Evolutionary conservation across 2,329 filamentous ascomycete species (phyloP).

Genomic region (Aspergillaceae sp.): DNA sequence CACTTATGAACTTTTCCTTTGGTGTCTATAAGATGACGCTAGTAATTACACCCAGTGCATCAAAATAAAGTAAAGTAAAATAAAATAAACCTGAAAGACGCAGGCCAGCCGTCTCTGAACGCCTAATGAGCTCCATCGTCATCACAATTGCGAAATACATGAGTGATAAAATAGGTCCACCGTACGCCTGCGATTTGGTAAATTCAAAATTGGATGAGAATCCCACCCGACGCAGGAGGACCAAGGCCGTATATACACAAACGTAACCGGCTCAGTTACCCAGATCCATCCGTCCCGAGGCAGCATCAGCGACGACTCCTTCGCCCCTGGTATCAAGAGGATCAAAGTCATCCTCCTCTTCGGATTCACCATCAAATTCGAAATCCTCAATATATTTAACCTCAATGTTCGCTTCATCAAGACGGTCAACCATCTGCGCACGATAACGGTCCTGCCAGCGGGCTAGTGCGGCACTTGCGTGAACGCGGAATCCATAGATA

Average conservation of each 20-base stretch:
- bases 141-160: slow-evolving; percentile 22
- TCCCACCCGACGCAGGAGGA: background rate
- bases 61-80: too few relatives aligned
- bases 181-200: slow-evolving; percentile 18
- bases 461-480: slow-evolving; percentile 76
- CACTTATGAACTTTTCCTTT: too few relatives aligned
- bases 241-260: background rate
- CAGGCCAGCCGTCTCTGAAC: slow-evolving; percentile 17
- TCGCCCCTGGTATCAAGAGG: slow-evolving; percentile 13
- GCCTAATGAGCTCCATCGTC: slow-evolving; percentile 13
- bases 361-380: slow-evolving; percentile 49
- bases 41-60: too few relatives aligned
- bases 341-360: slow-evolving; percentile 29
- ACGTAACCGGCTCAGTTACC: slow-evolving; percentile 18
- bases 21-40: too few relatives aligned
- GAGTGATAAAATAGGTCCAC: slow-evolving; percentile 16
- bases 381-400: slow-evolving; percentile 67
- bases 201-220: slow-evolving; percentile 1
- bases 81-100: slow-evolving; percentile 1
- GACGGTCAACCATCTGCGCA: slow-evolving; percentile 70
- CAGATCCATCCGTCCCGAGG: slow-evolving; percentile 31
- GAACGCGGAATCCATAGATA: slow-evolving; percentile 92
- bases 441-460: slow-evolving; percentile 82
- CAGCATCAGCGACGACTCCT: slow-evolving; percentile 20
- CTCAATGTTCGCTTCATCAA: slow-evolving; percentile 62